Evolutionary conservation across 192 early-diverging fungal genomes (phyloP), one percentile per base, ranked within the genome.

Genomic region (Gigaspora rosea): DNA sequence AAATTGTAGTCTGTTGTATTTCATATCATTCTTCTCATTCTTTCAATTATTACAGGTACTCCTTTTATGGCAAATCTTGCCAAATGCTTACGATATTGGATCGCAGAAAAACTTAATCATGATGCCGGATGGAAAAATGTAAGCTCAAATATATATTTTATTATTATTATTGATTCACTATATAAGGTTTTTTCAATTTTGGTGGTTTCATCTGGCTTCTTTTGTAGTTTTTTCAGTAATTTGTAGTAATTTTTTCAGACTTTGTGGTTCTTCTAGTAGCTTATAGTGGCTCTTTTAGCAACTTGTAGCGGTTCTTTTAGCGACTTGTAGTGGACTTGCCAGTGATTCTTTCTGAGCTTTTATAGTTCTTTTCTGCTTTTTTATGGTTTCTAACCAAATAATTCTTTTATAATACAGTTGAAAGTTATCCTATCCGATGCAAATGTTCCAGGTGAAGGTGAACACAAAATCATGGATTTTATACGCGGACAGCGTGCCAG

Each of bases 391-490:
- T 27, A 27, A 27, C 27, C 27, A 27, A 27, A 27, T 27, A 27
- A 27, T 15, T n/a, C 47, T 70, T 27, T 27, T 70, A 8, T 41
- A 56, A 11, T 63, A 48, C 77, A 84, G 71, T 80, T 96, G 52
- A 94, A 96, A 73, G 93, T 98, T 13, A 88, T 99, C 70, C 80
- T 99, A 10, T 95, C 94, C 0, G 97, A 98, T 64, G 95, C 96
- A 72, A 95, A 92, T 35, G 96, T 98, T 0, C 96, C 97, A 6
- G 97, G 97, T 66, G 97, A 99, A 85, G 97, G 97, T 54, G 97
- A 99, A 83, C 97, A 99, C 84, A 99, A 98, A 86, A 96, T 99
- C 80, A 99, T 98, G 97, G 94, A 97, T 76, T 99, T 91, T 78
- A 92, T 99, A 68, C 91, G 97, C 13, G 83, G 87, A 8, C 92